Percentiles rank a stretch among this genome's conserved stretches.
These are phyloP conservation scores for Ajuga reptans DNA, from an alignment of 305 asterid genomes.

Conservation along the genomic window DNA sequence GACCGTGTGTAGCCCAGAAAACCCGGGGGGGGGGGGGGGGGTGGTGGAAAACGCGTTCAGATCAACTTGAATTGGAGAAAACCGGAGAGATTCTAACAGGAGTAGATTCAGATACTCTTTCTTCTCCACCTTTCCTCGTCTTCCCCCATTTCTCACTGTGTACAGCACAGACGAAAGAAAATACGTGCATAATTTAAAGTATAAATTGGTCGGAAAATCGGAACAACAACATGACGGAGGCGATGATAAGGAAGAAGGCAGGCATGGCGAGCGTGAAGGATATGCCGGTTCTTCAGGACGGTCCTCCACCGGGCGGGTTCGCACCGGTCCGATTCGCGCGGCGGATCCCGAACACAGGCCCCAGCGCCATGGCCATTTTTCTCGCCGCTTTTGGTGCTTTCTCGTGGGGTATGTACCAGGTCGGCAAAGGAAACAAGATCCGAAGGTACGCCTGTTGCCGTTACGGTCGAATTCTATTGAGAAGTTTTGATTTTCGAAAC, in stretches of 20 bases:
- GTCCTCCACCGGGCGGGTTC: slow-evolving; percentile 96
- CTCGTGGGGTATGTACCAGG: slow-evolving; percentile 95
- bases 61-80: neutral
- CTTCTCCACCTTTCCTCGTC: neutral
- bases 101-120: neutral
- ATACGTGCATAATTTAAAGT: neutral
- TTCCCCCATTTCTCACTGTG: neutral
- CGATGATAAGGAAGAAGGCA: slow-evolving; percentile 69
- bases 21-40: too few relatives aligned
- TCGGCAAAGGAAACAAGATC: slow-evolving; percentile 92
- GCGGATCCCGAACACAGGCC: slow-evolving; percentile 76
- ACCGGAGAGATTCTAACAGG: neutral
- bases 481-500: neutral
- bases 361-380: slow-evolving; percentile 86
- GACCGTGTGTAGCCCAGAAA: too few relatives aligned
- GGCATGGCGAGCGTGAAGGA: slow-evolving; percentile 96
- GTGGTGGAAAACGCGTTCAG: too few relatives aligned
- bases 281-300: slow-evolving; percentile 86
- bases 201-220: neutral
- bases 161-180: neutral
- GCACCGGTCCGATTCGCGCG: slow-evolving; percentile 88
- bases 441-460: slow-evolving; percentile 47
- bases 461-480: neutral
- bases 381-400: slow-evolving; percentile 66
- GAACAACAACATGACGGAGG: slow-evolving; percentile 55